Percentiles rank a stretch among this genome's conserved stretches.
These are phyloP conservation scores for Schwanniomyces yamadae DNA, from an alignment of 805 yeast species.

Conservation along the genomic window DNA sequence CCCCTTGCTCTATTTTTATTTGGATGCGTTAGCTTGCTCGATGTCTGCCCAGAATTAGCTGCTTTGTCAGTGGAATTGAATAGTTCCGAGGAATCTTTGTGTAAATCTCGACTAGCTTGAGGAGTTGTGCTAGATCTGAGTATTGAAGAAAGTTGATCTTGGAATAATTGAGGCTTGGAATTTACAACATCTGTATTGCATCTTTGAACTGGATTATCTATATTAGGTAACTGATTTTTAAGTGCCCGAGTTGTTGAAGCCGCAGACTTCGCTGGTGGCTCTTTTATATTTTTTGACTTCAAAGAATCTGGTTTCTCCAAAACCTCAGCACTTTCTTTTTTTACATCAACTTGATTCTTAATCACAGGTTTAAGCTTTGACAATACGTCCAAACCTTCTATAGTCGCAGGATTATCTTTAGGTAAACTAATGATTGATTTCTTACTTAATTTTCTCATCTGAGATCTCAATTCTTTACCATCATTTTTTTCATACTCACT, in stretches of 20 bases:
- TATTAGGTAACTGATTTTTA: not conserved
- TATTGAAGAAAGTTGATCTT: slow-evolving; percentile 24
- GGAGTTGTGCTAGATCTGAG: slow-evolving; percentile 31
- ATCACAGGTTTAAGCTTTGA: slow-evolving; percentile 15
- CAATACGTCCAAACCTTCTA: slow-evolving; percentile 17
- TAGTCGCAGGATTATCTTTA: slow-evolving; percentile 6
- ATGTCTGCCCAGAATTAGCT: not conserved
- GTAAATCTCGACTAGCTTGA: not conserved
- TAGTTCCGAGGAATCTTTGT: too few relatives aligned
- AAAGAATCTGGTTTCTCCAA: too few relatives aligned
- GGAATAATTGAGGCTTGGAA: slow-evolving; percentile 10
- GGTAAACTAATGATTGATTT: not conserved
- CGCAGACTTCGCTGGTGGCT: not conserved
- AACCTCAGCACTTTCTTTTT: too few relatives aligned
- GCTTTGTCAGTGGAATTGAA: not conserved
- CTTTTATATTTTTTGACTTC: not conserved
- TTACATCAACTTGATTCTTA: too few relatives aligned
- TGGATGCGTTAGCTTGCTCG: slow-evolving; percentile 37
- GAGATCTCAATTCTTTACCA: slow-evolving; percentile 20
- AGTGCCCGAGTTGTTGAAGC: not conserved
- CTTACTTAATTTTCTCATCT: slow-evolving; percentile 22
- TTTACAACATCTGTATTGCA: not conserved
- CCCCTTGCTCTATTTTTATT: slow-evolving; percentile 51
- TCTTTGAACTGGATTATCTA: not conserved
- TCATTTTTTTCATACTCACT: slow-evolving; percentile 21